phyloP scores from a whole-genome alignment of 2,329 filamentous ascomycete genomes.

The Pseudocercospora vitis region DNA sequence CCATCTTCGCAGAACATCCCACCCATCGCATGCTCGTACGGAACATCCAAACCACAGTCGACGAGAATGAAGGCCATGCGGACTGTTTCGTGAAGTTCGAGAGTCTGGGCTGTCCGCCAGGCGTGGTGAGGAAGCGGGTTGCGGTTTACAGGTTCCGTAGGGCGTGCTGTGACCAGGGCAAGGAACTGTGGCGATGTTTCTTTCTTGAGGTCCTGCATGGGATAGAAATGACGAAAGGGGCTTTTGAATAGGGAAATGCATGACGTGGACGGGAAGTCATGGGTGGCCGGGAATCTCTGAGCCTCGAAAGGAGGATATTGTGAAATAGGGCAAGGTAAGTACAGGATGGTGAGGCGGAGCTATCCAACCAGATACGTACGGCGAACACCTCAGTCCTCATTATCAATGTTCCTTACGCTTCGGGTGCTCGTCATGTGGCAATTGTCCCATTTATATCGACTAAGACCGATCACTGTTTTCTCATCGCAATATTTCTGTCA shows the following conservation, averaged over 20 bases:
- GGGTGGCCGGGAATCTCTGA: neutral
- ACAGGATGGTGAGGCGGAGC: too few species aligned
- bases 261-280: neutral
- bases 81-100: neutral
- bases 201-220: neutral
- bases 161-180: neutral
- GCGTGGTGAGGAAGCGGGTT: neutral
- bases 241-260: neutral
- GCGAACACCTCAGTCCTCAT: too few species aligned
- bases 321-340: too few species aligned
- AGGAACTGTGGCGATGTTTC: neutral
- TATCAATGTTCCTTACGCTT: too few species aligned
- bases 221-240: neutral
- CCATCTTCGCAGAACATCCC: neutral
- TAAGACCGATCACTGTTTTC: too few species aligned
- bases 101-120: neutral
- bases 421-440: too few species aligned
- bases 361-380: too few species aligned
- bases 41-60: neutral
- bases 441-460: too few species aligned
- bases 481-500: too few species aligned
- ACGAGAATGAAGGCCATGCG: neutral
- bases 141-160: neutral
- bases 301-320: neutral
- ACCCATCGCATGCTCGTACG: neutral